phyloP scores from a whole-genome alignment of 805 yeast species.

The Ogataea wickerhamii region DNA sequence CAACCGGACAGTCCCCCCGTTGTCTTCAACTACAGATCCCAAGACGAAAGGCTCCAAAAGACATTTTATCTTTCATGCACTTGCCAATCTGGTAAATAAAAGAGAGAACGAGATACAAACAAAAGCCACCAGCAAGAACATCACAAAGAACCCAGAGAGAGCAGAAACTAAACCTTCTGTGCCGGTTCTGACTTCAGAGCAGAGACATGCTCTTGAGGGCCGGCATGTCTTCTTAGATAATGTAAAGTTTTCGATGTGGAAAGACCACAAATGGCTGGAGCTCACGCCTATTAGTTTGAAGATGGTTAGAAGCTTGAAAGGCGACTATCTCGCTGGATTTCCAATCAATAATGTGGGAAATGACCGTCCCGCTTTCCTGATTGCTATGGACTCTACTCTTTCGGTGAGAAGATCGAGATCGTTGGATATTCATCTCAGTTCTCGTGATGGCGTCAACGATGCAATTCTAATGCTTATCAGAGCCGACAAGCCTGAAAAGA shows the following conservation, averaged over 20 bases:
- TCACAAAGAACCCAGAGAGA: neutral
- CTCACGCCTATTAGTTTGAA: slow-evolving; percentile 13
- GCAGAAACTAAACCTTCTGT: neutral
- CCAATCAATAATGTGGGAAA: slow-evolving; percentile 6
- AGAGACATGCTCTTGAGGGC: slow-evolving; percentile 8
- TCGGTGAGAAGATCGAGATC: slow-evolving; percentile 19
- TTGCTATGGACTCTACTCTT: slow-evolving; percentile 15
- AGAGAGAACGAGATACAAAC: neutral
- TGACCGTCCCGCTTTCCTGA: slow-evolving; percentile 15
- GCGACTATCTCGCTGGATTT: slow-evolving; percentile 16
- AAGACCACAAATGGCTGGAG: slow-evolving; percentile 25
- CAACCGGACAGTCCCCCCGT: slow-evolving; percentile 3
- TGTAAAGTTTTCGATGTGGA: slow-evolving; percentile 28
- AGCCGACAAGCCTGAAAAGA: slow-evolving; percentile 4
- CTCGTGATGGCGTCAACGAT: slow-evolving; percentile 7
- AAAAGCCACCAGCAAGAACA: neutral
- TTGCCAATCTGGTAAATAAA: slow-evolving; percentile 15
- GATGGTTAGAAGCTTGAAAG: slow-evolving; percentile 15
- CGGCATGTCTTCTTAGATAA: slow-evolving; percentile 19
- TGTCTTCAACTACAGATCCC: neutral
- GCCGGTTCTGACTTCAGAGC: slow-evolving; percentile 2
- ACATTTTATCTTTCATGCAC: slow-evolving; percentile 27
- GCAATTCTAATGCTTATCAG: slow-evolving; percentile 9
- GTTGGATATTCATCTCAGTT: slow-evolving; percentile 18
- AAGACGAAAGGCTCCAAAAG: slow-evolving; percentile 16